Percentiles rank a stretch among this genome's conserved stretches.
phyloP scores from a whole-genome alignment of 2,329 filamentous ascomycete genomes.

The Penicillium decumbens region DNA sequence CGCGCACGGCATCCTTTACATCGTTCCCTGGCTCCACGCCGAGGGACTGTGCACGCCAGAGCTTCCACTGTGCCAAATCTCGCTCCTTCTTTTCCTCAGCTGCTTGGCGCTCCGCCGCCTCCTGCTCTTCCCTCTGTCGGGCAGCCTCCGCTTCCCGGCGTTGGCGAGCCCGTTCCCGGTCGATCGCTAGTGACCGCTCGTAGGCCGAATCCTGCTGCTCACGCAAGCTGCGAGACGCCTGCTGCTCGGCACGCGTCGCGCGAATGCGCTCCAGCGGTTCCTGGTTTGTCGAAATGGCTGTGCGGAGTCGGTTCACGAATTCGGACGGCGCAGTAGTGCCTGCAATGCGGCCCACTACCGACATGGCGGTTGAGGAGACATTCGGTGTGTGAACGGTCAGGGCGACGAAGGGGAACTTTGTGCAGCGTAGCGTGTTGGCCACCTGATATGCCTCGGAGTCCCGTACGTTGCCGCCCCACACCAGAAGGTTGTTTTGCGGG shows the following conservation, averaged over 20 bases:
- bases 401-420: slow-evolving; percentile 86
- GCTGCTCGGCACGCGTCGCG: slow-evolving; percentile 71
- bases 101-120: slow-evolving; percentile 60
- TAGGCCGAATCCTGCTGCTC: slow-evolving; percentile 90
- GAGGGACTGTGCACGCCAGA: slow-evolving; percentile 69
- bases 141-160: slow-evolving; percentile 69
- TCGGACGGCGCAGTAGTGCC: slow-evolving; percentile 66
- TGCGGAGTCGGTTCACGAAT: slow-evolving; percentile 71
- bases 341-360: slow-evolving; percentile 71
- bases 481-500: slow-evolving; percentile 69
- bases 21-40: slow-evolving; percentile 61
- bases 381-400: slow-evolving; percentile 83
- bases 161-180: slow-evolving; percentile 76
- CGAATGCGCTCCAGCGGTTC: slow-evolving; percentile 69
- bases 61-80: slow-evolving; percentile 67
- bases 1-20: slow-evolving; percentile 66
- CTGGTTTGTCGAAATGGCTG: slow-evolving; percentile 69
- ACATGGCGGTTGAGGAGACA: slow-evolving; percentile 82
- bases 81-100: slow-evolving; percentile 54
- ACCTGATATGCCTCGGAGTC: slow-evolving; percentile 95
- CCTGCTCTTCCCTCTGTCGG: slow-evolving; percentile 58
- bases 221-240: slow-evolving; percentile 74
- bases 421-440: slow-evolving; percentile 77
- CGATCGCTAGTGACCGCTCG: slow-evolving; percentile 80
- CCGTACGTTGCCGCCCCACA: slow-evolving; percentile 90